Percentiles rank a stretch among this genome's conserved stretches.
Conservation (phyloP, 2,329 filamentous ascomycete species). For the Cladosporium halotolerans region DNA sequence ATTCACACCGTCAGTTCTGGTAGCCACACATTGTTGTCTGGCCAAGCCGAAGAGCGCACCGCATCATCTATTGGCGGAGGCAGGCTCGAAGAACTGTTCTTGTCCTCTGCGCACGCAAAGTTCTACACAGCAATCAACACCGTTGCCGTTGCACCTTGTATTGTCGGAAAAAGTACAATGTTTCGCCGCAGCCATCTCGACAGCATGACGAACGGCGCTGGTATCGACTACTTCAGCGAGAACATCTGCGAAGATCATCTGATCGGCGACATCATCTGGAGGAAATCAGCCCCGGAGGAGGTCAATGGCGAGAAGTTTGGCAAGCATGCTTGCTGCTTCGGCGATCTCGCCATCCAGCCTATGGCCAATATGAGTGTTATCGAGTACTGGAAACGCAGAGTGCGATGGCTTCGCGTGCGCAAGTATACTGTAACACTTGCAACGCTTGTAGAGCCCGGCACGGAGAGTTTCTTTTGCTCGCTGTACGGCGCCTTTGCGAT, state of each 20-base stretch:
- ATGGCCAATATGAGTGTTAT: constrained; percentile 71
- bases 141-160: constrained; percentile 81
- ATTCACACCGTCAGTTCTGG: constrained; percentile 12
- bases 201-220: constrained; percentile 57
- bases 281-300: constrained; percentile 46
- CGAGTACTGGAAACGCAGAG: constrained; percentile 72
- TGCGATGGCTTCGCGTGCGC: constrained; percentile 84
- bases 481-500: constrained; percentile 71
- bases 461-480: constrained; percentile 81
- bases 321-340: constrained; percentile 78
- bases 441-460: constrained; percentile 86
- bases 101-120: constrained; percentile 89
- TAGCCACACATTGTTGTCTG: constrained; percentile 6
- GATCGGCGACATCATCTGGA: constrained; percentile 88
- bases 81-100: constrained; percentile 86
- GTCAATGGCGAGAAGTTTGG: constrained; percentile 44
- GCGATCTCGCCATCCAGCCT: constrained; percentile 85
- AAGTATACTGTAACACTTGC: constrained; percentile 90
- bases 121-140: constrained; percentile 98
- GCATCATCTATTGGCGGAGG: constrained; percentile 55
- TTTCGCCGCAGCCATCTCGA: constrained; percentile 89
- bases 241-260: constrained; percentile 98
- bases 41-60: constrained; percentile 20
- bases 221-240: constrained; percentile 87
- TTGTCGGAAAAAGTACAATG: constrained; percentile 97